Evolutionary conservation across 1,284 basidiomycete genomes (phyloP), one percentile per base, ranked within the genome.

Genomic region (Kwoniella shivajii): DNA sequence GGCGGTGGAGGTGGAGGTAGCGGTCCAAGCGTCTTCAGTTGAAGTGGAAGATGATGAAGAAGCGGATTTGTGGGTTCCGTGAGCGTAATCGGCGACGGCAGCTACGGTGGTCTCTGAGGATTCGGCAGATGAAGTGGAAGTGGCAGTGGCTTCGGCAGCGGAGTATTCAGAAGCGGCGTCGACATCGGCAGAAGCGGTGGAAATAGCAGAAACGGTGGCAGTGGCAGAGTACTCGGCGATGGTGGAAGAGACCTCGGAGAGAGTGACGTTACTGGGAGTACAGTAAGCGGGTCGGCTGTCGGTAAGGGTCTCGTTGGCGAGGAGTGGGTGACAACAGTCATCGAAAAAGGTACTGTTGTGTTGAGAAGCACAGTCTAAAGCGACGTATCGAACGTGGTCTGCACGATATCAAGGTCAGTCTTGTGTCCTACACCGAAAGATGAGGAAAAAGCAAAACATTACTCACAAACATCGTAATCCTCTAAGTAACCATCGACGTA

Each of bases 271-370:
- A 61, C 65, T 67, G 61, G 81, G 80, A 62, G 65, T 75, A 76
- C 87, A 89, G 70, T 84, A 77, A n/a, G 82, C 64, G 24, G 80
- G 77, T 58, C 83, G 84, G 70, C 78, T 74, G 51, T 72, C 77
- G 11, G 69, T 68, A 47, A 85, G 78, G 54, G 78, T 82, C 78
- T 86, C 78, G 47, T 71, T 81, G 33, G 82, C 60, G 54, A 75
- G 67, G 49, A 81, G 61, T 29, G 84, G 84, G 70, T 82, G 81
- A 78, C 84, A 86, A 75, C 84, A 85, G 33, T 73, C 67, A 53
- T 84, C 79, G 81, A 89, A 90, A 72, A 72, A 72, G 22, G 75
- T 43, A n/a, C 83, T 84, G 72, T 82, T 78, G 77, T 89, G 87
- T 78, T 88, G 75, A 57, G 68, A 67, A 58, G 84, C 70, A 69